Conservation (phyloP, 768 basidiomycete genomes). For the Trametopsis cervina region DNA sequence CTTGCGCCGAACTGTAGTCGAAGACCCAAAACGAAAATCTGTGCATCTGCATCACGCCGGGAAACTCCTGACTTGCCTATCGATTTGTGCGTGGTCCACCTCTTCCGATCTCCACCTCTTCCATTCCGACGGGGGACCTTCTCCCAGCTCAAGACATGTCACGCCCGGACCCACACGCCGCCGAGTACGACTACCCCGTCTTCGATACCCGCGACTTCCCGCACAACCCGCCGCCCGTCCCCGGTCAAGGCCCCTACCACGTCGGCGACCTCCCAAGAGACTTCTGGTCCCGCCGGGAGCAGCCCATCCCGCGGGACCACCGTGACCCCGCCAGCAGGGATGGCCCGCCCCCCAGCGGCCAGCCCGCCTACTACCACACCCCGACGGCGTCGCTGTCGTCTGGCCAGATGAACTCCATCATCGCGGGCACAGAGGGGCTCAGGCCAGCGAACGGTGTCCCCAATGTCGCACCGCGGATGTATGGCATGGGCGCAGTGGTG, state of each 20-base stretch:
- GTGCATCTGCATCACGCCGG: constrained; percentile 3
- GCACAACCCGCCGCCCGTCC: neutral
- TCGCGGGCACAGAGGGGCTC: constrained; percentile 10
- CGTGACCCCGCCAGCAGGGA: neutral
- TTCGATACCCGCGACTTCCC: constrained; percentile 17
- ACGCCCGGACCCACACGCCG: constrained; percentile 20
- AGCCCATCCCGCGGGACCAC: constrained; percentile 9
- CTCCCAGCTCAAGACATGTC: constrained; percentile 18
- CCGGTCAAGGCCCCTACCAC: constrained; percentile 8
- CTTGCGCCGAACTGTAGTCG: constrained; percentile 17
- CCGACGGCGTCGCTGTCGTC: constrained; percentile 16
- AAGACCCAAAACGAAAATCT: constrained; percentile 6
- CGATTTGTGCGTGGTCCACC: constrained; percentile 13
- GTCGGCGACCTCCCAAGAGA: constrained; percentile 14
- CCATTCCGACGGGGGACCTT: constrained; percentile 9
- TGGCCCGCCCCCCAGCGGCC: neutral
- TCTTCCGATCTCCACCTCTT: constrained; percentile 13
- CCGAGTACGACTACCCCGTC: constrained; percentile 18
- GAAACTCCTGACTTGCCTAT: constrained; percentile 9
- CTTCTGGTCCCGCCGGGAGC: constrained; percentile 11
- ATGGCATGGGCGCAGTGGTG: constrained; percentile 6
- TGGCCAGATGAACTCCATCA: neutral
- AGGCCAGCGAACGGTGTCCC: constrained; percentile 15
- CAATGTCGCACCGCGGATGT: constrained; percentile 19
- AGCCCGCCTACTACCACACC: constrained; percentile 15